These are phyloP conservation scores for Massariosphaeria phaeospora DNA, from an alignment of 495 filamentous ascomycete genomes.

Conservation along the genomic window DNA sequence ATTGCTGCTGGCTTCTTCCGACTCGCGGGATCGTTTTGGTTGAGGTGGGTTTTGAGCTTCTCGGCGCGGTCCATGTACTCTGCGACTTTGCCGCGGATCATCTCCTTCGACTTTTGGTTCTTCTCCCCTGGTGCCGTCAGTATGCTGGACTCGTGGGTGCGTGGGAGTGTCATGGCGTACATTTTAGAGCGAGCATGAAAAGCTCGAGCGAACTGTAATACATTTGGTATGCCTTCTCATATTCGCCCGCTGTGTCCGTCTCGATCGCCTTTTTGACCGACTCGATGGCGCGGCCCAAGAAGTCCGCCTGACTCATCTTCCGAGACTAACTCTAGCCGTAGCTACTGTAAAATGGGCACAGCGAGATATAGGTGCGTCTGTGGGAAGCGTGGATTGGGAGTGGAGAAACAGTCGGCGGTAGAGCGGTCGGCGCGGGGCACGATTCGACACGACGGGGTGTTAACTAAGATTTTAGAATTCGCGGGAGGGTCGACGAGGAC, in stretches of 20 bases:
- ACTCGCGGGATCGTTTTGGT: slow-evolving; percentile 65
- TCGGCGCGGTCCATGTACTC: slow-evolving; percentile 99
- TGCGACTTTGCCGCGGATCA: slow-evolving; percentile 84
- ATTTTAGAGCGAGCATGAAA: slow-evolving; percentile 95
- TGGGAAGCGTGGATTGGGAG: too few species aligned
- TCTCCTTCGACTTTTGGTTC: slow-evolving; percentile 90
- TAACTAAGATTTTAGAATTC: too few species aligned
- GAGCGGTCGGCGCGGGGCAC: neutral
- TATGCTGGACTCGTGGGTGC: neutral
- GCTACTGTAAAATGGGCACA: too few species aligned
- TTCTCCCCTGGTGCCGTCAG: slow-evolving; percentile 60
- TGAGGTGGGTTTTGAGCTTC: slow-evolving; percentile 88
- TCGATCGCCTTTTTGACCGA: slow-evolving; percentile 96
- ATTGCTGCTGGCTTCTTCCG: slow-evolving; percentile 70
- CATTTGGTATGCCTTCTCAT: slow-evolving; percentile 88
- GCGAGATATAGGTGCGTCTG: too few species aligned
- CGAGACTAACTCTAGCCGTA: neutral
- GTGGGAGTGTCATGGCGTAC: slow-evolving; percentile 36
- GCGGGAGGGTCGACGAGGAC: too few species aligned
- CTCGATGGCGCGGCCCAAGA: slow-evolving; percentile 90
- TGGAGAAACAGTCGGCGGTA: too few species aligned
- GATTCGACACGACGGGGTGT: neutral
- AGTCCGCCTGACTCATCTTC: slow-evolving; percentile 93
- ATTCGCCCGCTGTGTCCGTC: slow-evolving; percentile 88
- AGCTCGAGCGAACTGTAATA: slow-evolving; percentile 91